Evolutionary conservation across 345 rosid genomes (phyloP).

Genomic region (Turritis glabra): DNA sequence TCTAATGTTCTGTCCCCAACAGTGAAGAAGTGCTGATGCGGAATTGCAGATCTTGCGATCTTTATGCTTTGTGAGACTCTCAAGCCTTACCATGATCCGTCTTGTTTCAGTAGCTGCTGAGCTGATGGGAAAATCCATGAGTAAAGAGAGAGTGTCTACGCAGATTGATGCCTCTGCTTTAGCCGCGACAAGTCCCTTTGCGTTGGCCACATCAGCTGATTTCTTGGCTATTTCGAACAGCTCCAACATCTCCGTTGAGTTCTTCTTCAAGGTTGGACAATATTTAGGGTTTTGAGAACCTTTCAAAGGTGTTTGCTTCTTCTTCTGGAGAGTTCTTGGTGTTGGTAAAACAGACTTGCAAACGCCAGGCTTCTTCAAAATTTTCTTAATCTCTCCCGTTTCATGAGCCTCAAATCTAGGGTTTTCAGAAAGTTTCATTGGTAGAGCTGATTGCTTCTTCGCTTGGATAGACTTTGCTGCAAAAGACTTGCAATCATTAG

Average conservation of each 20-base stretch:
- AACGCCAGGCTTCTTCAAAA: not conserved
- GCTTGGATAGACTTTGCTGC: too few species aligned
- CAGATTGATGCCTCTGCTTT: not conserved
- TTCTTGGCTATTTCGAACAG: not conserved
- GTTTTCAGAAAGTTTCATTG: not conserved
- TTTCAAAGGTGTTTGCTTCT: not conserved
- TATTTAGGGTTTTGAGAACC: not conserved
- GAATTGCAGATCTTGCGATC: not conserved
- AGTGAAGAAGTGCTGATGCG: not conserved
- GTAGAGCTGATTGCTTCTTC: too few species aligned
- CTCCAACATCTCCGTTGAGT: not conserved
- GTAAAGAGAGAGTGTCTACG: constrained; percentile 1
- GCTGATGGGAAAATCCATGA: not conserved
- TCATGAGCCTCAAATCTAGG: not conserved
- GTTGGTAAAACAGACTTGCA: not conserved
- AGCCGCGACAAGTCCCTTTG: not conserved
- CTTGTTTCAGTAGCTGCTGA: not conserved
- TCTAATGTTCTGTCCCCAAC: constrained; percentile 3
- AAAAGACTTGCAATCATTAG: not conserved
- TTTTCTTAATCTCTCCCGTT: not conserved
- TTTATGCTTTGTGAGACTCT: constrained; percentile 5
- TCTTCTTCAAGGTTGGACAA: not conserved
- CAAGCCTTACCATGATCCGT: not conserved
- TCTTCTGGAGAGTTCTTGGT: not conserved
- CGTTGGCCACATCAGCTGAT: constrained; percentile 1